Percentiles rank a stretch among this genome's conserved stretches.
Conservation (phyloP, 2,329 filamentous ascomycete genomes). For the Bretziella fagacearum region DNA sequence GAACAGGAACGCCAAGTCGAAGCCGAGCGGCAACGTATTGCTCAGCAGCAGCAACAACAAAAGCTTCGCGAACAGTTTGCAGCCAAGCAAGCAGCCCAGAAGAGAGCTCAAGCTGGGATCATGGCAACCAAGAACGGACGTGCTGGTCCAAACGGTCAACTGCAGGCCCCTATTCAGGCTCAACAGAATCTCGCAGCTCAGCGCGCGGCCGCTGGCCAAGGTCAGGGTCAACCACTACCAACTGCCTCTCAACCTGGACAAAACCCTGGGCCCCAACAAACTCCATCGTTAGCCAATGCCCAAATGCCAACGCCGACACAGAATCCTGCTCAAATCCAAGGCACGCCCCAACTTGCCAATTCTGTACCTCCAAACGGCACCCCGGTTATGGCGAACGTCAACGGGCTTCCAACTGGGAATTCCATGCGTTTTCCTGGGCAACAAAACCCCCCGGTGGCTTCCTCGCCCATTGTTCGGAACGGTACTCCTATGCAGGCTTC, state of each 20-base stretch:
- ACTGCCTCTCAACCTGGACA: not conserved
- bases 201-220: not conserved
- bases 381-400: slow-evolving; percentile 17
- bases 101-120: slow-evolving; percentile 18
- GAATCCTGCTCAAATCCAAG: slow-evolving; percentile 8
- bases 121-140: slow-evolving; percentile 20
- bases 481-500: slow-evolving; percentile 48
- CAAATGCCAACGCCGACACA: slow-evolving; percentile 16
- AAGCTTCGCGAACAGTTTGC: slow-evolving; percentile 20
- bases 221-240: not conserved
- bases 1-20: slow-evolving; percentile 21
- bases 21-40: slow-evolving; percentile 15
- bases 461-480: slow-evolving; percentile 50
- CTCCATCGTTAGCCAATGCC: slow-evolving; percentile 13
- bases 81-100: slow-evolving; percentile 20
- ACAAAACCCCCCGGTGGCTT: slow-evolving; percentile 37
- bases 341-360: slow-evolving; percentile 12
- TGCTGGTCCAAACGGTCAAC: slow-evolving; percentile 8
- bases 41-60: slow-evolving; percentile 20
- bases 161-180: slow-evolving; percentile 22
- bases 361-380: slow-evolving; percentile 12
- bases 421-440: slow-evolving; percentile 32
- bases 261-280: slow-evolving; percentile 15
- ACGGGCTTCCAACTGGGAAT: slow-evolving; percentile 21
- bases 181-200: slow-evolving; percentile 4